These are phyloP conservation scores for Trametes punicea DNA, from an alignment of 768 basidiomycete genomes.

Conservation along the genomic window DNA sequence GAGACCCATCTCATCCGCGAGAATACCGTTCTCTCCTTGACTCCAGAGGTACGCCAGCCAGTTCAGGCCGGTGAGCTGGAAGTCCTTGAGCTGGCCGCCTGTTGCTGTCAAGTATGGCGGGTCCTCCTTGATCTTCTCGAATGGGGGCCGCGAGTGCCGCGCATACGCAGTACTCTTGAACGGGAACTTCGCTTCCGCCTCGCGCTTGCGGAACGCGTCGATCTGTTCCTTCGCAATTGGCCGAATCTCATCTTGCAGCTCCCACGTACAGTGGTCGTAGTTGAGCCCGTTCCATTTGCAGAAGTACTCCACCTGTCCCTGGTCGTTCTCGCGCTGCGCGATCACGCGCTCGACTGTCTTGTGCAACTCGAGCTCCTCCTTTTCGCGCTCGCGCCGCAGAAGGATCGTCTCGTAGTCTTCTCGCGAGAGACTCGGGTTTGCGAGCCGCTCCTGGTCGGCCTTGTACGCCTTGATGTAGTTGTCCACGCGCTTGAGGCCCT, in stretches of 20 bases:
- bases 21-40: conserved; percentile 91
- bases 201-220: conserved; percentile 72
- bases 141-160: conserved; percentile 66
- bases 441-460: conserved; percentile 61
- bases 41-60: conserved; percentile 99
- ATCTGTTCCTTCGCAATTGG: conserved; percentile 75
- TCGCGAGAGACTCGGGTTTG: conserved; percentile 61
- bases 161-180: conserved; percentile 75
- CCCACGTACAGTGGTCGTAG: conserved; percentile 97
- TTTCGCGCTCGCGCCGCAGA: conserved; percentile 86
- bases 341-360: conserved; percentile 92
- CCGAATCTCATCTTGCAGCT: conserved; percentile 75
- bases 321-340: conserved; percentile 63
- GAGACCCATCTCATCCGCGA: conserved; percentile 99
- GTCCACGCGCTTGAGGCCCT: conserved; percentile 94
- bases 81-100: conserved; percentile 91
- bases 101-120: conserved; percentile 79
- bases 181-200: conserved; percentile 78
- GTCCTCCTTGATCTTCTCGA: conserved; percentile 81
- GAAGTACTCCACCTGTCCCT: conserved; percentile 75
- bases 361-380: conserved; percentile 87
- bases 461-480: conserved; percentile 97
- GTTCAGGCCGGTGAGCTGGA: conserved; percentile 96
- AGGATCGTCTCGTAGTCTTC: conserved; percentile 90
- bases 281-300: conserved; percentile 95